Conservation (phyloP, 192 early-diverging fungal species). For the Gamsiella multidivaricata region DNA sequence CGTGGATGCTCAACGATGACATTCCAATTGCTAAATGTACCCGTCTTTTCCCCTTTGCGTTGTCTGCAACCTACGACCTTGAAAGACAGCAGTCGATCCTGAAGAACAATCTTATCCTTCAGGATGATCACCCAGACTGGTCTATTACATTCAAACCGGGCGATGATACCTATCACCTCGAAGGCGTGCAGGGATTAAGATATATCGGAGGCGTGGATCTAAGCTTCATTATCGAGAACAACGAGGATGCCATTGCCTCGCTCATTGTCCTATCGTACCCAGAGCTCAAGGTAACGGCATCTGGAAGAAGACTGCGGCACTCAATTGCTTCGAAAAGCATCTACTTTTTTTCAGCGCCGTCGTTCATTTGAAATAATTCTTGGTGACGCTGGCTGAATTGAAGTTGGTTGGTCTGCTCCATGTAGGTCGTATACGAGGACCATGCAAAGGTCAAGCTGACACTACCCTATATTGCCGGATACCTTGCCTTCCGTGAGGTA, state of each 20-base stretch:
- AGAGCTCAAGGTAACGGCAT: constrained; percentile 57
- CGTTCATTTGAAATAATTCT: neutral
- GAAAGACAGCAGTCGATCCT: constrained; percentile 33
- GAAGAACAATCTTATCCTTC: constrained; percentile 19
- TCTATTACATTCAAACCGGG: constrained; percentile 17
- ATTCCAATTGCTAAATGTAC: neutral
- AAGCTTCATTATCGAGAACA: constrained; percentile 69
- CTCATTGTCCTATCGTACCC: constrained; percentile 80
- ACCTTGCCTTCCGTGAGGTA: constrained; percentile 92
- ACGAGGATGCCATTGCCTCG: constrained; percentile 75
- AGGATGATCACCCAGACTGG: constrained; percentile 43
- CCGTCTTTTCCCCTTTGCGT: neutral
- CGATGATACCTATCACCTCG: constrained; percentile 2
- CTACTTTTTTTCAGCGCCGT: neutral
- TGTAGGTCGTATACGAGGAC: constrained; percentile 75
- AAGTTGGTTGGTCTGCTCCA: too few relatives aligned
- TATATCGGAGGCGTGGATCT: constrained; percentile 83
- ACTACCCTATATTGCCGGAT: constrained; percentile 89
- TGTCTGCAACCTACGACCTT: neutral
- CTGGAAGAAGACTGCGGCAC: neutral
- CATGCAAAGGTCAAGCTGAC: constrained; percentile 66
- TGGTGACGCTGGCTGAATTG: too few relatives aligned
- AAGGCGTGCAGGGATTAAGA: constrained; percentile 40
- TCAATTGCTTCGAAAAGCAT: neutral
- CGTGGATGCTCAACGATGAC: too few relatives aligned